These are phyloP conservation scores for Pichia heedii DNA, from an alignment of 805 yeast genomes.

Conservation along the genomic window DNA sequence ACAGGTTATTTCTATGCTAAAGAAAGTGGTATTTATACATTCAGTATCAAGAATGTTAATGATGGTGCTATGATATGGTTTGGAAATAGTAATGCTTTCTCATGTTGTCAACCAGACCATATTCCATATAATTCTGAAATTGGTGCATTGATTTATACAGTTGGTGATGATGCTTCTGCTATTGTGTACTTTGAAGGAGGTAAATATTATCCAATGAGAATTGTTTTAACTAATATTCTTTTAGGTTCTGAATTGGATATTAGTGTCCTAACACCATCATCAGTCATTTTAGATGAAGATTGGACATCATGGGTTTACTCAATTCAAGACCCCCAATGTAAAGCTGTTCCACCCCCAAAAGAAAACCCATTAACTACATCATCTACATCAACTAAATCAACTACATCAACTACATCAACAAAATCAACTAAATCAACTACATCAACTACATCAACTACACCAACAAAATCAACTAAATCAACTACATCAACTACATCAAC, in stretches of 20 bases:
- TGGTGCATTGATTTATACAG: neutral
- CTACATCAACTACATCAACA: too few relatives aligned
- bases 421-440: too few relatives aligned
- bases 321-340: neutral
- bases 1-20: slow-evolving; percentile 20
- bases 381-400: too few relatives aligned
- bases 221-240: slow-evolving; percentile 5
- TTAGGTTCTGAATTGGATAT: slow-evolving; percentile 3
- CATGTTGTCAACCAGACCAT: slow-evolving; percentile 24
- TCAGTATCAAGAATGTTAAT: slow-evolving; percentile 19
- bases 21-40: slow-evolving; percentile 22
- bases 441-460: too few relatives aligned
- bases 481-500: too few relatives aligned
- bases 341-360: neutral
- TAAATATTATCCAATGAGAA: slow-evolving; percentile 13
- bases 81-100: slow-evolving; percentile 25
- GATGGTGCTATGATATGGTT: slow-evolving; percentile 26
- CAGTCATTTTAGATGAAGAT: neutral
- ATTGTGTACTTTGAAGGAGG: slow-evolving; percentile 9
- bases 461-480: too few relatives aligned
- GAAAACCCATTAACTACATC: too few relatives aligned
- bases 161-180: neutral
- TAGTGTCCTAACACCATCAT: slow-evolving; percentile 6
- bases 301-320: slow-evolving; percentile 7
- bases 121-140: slow-evolving; percentile 1